Base-by-base conservation (phyloP, 305 asterid genomes). In the Caryopteris hybrid region DNA sequence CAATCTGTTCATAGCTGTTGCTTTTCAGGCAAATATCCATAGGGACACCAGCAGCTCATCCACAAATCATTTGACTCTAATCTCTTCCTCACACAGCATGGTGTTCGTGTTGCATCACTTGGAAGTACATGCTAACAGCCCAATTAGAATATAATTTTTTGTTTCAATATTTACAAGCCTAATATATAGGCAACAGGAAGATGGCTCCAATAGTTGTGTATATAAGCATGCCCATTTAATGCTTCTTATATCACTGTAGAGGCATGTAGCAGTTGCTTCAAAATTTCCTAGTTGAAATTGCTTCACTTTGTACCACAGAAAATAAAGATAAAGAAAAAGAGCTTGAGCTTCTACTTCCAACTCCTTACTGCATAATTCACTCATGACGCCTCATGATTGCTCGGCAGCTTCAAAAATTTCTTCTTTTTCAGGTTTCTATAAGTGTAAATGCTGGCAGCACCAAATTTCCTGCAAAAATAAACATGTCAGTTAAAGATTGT, bases 381-480 rank as follows among this genome's bases (percentile, higher is more conserved):
- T 63, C 16, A 12, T 18, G 52, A 31, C 8, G 17, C 66, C 20
- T 48, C 46, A 57, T 46, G 53, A 33, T 43, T 17, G 64, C 54
- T 25, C 22, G 8, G 50, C 20, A 61, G 70, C 58, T 52, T 71
- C 58, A 18, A 21, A 25, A 16, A 31, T 29, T 54, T 51, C 74
- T 62, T 71, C 66, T 21, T 42, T 25, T 42, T 25, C 34, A 20
- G 55, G 36, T 50, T 29, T 18, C 13, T 23, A 16, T 8, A 50
- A n/a, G 14, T 23, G 18, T 33, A 17, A 16, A 31, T 17, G 56
- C 46, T 14, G 50, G 69, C 20, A 63, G 69, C 46, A 27, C 64
- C 38, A 22, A 17, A 3, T 16, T 39, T 39, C 69, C 75, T 71
- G 61, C 76, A 71, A 21, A 7, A 11, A 52, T 71, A 16, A 46